Percentiles rank a stretch among this genome's conserved stretches.
phyloP scores from a whole-genome alignment of 2,329 filamentous ascomycete species.

The Pseudocercospora macadamiae region DNA sequence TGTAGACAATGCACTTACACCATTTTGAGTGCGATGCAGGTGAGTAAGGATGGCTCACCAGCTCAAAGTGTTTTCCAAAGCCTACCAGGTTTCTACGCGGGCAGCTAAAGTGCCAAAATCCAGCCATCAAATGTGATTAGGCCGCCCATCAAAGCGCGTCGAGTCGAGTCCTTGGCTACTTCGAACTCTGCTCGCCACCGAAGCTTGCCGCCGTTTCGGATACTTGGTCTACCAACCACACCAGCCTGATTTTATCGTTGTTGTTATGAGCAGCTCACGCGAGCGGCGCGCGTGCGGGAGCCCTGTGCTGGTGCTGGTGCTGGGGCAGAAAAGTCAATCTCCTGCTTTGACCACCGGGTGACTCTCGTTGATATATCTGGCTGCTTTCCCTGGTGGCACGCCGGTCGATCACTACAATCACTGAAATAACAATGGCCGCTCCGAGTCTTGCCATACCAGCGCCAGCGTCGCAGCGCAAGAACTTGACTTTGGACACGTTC shows the following conservation, averaged over 20 bases:
- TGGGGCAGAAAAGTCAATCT: slow-evolving; percentile 4
- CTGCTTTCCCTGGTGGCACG: background rate
- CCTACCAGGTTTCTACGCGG: too few species aligned
- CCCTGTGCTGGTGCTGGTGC: slow-evolving; percentile 1
- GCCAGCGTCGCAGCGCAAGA: slow-evolving; percentile 10
- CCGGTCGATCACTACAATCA: background rate
- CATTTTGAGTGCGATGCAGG: too few species aligned
- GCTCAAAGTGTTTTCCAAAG: too few species aligned
- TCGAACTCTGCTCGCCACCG: background rate
- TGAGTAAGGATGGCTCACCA: too few species aligned
- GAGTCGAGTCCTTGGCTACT: too few species aligned
- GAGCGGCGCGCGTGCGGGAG: background rate
- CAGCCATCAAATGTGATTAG: too few species aligned
- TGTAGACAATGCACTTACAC: too few species aligned
- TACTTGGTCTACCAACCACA: slow-evolving; percentile 5
- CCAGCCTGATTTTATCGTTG: background rate
- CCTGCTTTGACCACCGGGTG: too few species aligned
- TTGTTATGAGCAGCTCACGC: background rate
- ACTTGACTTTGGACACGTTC: slow-evolving; percentile 59
- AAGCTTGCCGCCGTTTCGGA: background rate
- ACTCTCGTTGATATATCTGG: too few species aligned
- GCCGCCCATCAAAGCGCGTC: too few species aligned
- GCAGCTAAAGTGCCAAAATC: too few species aligned
- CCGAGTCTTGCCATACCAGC: slow-evolving; percentile 14
- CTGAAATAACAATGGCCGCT: background rate